These are phyloP conservation scores for Candida pseudoglaebosa DNA, from an alignment of 805 yeast species.

Conservation along the genomic window DNA sequence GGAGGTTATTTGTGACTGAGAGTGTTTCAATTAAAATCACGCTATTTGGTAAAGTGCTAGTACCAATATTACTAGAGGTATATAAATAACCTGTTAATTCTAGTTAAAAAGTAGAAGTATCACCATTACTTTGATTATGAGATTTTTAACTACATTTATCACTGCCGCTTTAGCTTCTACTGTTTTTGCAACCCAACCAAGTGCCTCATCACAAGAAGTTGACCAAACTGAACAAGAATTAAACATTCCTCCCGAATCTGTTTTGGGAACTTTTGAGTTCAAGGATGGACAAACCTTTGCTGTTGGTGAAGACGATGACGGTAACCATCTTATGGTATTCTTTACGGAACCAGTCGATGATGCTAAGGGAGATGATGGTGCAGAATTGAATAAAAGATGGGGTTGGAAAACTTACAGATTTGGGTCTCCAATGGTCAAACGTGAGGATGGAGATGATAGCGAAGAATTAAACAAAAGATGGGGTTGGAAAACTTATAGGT, in stretches of 20 bases:
- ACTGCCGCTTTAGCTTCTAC: slow-evolving; percentile 1
- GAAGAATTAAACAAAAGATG: slow-evolving; percentile 2
- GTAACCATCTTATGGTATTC: background rate
- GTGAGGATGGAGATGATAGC: slow-evolving; percentile 1
- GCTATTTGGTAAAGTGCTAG: too few relatives aligned
- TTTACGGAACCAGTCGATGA: background rate
- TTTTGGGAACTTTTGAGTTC: background rate
- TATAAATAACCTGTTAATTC: too few relatives aligned
- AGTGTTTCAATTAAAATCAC: too few relatives aligned
- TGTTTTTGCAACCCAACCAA: too few relatives aligned
- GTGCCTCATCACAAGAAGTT: background rate
- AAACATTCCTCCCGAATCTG: background rate
- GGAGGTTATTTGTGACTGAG: too few relatives aligned
- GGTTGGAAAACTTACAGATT: slow-evolving; percentile 4
- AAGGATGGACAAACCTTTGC: background rate
- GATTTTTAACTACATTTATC: background rate
- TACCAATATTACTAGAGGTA: too few relatives aligned
- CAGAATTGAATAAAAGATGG: slow-evolving; percentile 3
- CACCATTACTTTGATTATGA: too few relatives aligned
- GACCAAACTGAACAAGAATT: slow-evolving; percentile 1
- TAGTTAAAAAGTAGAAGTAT: too few relatives aligned
- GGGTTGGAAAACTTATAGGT: slow-evolving; percentile 2
- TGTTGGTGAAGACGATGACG: slow-evolving; percentile 1
- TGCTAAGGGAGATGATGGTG: background rate
- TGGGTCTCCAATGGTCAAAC: slow-evolving; percentile 3